These are phyloP conservation scores for Adenanthera pavonina DNA, from an alignment of 306 rosid species.

Conservation along the genomic window DNA sequence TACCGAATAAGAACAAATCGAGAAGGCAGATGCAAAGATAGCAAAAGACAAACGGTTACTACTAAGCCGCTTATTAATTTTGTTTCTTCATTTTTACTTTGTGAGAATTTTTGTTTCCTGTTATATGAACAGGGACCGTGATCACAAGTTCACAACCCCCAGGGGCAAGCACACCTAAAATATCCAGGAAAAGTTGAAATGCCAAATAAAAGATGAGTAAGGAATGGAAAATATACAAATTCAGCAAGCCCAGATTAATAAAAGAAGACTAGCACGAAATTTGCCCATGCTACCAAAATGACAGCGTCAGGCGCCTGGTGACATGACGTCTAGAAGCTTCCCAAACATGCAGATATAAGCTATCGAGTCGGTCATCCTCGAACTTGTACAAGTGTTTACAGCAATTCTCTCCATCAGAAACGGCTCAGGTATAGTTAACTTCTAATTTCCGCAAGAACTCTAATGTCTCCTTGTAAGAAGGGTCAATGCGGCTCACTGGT, in stretches of 20 bases:
- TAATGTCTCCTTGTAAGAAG: conserved; percentile 80
- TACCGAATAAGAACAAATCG: not conserved
- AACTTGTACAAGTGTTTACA: conserved; percentile 32
- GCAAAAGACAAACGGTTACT: not conserved
- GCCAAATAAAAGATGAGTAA: conserved; percentile 15
- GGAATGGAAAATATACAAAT: conserved; percentile 31
- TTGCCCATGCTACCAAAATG: conserved; percentile 11
- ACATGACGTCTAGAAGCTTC: conserved; percentile 17
- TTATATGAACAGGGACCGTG: conserved; percentile 32
- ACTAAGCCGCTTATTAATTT: not conserved
- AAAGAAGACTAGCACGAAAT: conserved; percentile 41
- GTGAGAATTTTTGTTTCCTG: not conserved
- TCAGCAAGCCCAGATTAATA: conserved; percentile 31
- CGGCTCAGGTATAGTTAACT: conserved; percentile 42
- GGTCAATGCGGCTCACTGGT: conserved; percentile 78
- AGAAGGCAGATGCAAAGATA: not conserved
- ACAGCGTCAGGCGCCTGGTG: not conserved
- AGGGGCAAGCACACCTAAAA: conserved; percentile 16
- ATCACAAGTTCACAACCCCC: conserved; percentile 8
- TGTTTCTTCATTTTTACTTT: not conserved
- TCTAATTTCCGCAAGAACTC: conserved; percentile 77
- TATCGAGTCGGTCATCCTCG: conserved; percentile 31
- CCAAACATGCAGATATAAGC: not conserved
- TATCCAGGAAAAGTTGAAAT: conserved; percentile 16
- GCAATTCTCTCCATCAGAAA: not conserved